Evolutionary conservation across 306 rosid species (phyloP).

Genomic region (Lathyrus tuberosus): DNA sequence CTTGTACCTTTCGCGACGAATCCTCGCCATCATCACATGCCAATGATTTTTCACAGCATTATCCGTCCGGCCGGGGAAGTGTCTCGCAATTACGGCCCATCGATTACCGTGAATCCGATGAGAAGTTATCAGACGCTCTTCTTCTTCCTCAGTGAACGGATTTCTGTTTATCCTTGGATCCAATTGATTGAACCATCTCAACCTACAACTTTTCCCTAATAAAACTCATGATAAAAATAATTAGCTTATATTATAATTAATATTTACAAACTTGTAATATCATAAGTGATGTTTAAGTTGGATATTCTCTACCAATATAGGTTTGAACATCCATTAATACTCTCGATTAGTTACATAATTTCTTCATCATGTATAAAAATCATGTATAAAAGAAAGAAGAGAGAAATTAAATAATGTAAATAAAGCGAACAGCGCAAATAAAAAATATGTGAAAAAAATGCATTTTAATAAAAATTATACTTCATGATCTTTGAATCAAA

Average conservation of each 20-base stretch:
- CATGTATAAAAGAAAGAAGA: too few relatives aligned
- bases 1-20: constrained; percentile 63
- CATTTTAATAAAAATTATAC: not conserved
- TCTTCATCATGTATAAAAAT: not conserved
- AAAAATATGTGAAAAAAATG: not conserved
- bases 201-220: constrained; percentile 90
- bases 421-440: too few relatives aligned
- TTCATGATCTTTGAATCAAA: not conserved
- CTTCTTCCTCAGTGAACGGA: constrained; percentile 91
- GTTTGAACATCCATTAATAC: not conserved
- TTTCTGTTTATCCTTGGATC: constrained; percentile 88
- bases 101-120: constrained; percentile 82
- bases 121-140: constrained; percentile 73
- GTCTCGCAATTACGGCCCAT: constrained; percentile 94
- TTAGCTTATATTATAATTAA: not conserved
- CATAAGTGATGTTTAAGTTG: not conserved
- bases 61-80: constrained; percentile 90
- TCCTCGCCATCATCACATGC: constrained; percentile 96
- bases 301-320: not conserved
- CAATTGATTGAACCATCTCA: constrained; percentile 97
- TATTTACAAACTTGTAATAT: not conserved
- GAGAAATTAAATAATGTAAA: not conserved
- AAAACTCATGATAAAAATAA: not conserved
- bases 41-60: constrained; percentile 97
- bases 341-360: not conserved